Evolutionary conservation across 805 yeast species (phyloP).

Genomic region (Scheffersomyces ergatensis): DNA sequence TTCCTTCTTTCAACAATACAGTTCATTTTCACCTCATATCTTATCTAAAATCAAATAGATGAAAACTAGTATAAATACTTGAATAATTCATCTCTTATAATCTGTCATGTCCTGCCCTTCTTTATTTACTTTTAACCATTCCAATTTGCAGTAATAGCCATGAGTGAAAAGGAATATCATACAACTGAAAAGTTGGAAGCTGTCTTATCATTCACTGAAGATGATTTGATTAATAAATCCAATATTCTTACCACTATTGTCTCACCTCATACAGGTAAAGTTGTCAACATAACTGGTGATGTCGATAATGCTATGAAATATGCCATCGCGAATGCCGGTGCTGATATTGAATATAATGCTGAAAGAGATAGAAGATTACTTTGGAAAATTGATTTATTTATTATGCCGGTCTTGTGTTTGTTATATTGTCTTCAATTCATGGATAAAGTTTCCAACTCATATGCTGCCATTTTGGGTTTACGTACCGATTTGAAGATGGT

Average conservation of each 20-base stretch:
- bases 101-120: no score
- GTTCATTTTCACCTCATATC: no score
- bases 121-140: no score
- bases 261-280: slow-evolving; percentile 18
- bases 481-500: slow-evolving; percentile 33
- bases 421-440: slow-evolving; percentile 27
- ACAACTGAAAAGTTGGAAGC: not conserved
- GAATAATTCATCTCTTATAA: no score
- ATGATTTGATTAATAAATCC: slow-evolving; percentile 1
- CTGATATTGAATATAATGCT: slow-evolving; percentile 12
- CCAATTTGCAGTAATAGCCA: not conserved
- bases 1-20: no score
- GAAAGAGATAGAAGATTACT: slow-evolving; percentile 13
- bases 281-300: slow-evolving; percentile 26
- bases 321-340: slow-evolving; percentile 20
- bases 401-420: slow-evolving; percentile 24
- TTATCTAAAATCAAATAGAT: no score
- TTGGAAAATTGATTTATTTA: slow-evolving; percentile 19
- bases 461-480: slow-evolving; percentile 39
- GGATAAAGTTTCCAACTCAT: slow-evolving; percentile 39
- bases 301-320: slow-evolving; percentile 40
- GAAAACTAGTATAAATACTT: no score
- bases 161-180: not conserved
- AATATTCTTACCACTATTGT: slow-evolving; percentile 8
- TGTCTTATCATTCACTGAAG: slow-evolving; percentile 6